Evolutionary conservation across 2,329 filamentous ascomycete species (phyloP).

Genomic region (Aureobasidium sp.): DNA sequence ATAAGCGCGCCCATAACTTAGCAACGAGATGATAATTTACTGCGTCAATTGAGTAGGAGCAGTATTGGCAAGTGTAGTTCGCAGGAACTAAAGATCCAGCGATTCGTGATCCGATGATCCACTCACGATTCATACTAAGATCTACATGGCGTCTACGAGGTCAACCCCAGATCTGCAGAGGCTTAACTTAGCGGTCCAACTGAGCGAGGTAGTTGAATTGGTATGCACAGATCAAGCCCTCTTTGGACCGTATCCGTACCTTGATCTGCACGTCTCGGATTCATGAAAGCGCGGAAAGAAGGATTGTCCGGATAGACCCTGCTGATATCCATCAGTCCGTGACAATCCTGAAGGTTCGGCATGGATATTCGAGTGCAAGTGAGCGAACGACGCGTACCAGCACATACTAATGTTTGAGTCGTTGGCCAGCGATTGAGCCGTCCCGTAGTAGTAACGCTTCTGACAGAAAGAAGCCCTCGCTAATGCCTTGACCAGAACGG

Average conservation of each 20-base stretch:
- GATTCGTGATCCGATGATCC: background rate
- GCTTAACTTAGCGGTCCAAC: background rate
- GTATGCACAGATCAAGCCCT: background rate
- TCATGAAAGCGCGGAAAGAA: background rate
- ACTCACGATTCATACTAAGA: background rate
- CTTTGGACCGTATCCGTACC: no score
- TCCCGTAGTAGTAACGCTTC: no score
- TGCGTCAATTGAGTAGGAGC: background rate
- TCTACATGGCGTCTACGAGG: background rate
- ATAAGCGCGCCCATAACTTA: background rate
- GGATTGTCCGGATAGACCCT: background rate
- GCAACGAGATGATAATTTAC: no score
- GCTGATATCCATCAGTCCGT: background rate
- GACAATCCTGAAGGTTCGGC: no score
- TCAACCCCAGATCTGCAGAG: slow-evolving; percentile 6
- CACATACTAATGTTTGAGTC: background rate
- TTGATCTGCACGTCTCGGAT: background rate
- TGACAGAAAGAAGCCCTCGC: no score
- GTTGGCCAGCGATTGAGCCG: background rate
- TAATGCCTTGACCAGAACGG: background rate
- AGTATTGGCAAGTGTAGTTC: background rate
- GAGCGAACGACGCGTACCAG: no score
- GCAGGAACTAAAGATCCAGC: no score
- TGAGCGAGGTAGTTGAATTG: background rate
- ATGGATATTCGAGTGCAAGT: no score